These are phyloP conservation scores for Pulchroboletus neoregius DNA, from an alignment of 1,284 basidiomycete genomes.

Conservation along the genomic window DNA sequence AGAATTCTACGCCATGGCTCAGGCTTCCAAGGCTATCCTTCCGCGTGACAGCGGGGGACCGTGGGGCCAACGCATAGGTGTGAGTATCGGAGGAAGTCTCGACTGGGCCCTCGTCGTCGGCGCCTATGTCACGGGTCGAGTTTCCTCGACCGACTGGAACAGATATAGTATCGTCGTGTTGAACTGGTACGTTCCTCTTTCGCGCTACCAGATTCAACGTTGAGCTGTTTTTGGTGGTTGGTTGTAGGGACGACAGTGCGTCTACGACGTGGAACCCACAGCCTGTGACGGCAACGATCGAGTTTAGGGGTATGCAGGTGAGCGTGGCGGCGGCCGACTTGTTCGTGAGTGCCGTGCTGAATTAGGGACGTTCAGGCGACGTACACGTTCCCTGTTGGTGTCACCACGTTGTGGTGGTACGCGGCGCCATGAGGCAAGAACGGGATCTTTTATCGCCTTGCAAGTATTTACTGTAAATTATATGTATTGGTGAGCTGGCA, in stretches of 20 bases:
- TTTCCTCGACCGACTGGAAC: conserved; percentile 52
- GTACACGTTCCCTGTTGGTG: conserved; percentile 40
- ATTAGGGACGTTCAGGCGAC: conserved; percentile 26
- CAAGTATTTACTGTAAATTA: neutral
- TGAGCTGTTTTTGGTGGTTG: neutral
- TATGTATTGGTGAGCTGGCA: neutral
- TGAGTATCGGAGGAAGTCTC: conserved; percentile 53
- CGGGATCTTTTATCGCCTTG: neutral
- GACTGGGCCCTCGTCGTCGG: conserved; percentile 58
- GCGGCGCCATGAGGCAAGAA: conserved; percentile 16
- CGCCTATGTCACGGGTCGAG: conserved; percentile 60
- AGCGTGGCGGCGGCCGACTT: neutral
- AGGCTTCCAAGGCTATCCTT: conserved; percentile 67
- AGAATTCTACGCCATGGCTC: conserved; percentile 74
- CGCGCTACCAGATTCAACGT: conserved; percentile 3
- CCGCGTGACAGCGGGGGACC: conserved; percentile 66
- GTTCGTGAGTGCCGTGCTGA: conserved; percentile 1
- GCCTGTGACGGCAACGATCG: conserved; percentile 60
- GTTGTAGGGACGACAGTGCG: conserved; percentile 46
- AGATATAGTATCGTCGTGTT: conserved; percentile 68
- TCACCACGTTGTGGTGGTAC: conserved; percentile 40
- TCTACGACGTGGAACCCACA: conserved; percentile 56
- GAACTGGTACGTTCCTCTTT: conserved; percentile 43
- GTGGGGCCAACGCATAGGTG: conserved; percentile 62
- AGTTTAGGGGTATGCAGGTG: conserved; percentile 66